Evolutionary conservation across 192 early-diverging fungal species (phyloP).

Genomic region (Pilobolus umbonatus): DNA sequence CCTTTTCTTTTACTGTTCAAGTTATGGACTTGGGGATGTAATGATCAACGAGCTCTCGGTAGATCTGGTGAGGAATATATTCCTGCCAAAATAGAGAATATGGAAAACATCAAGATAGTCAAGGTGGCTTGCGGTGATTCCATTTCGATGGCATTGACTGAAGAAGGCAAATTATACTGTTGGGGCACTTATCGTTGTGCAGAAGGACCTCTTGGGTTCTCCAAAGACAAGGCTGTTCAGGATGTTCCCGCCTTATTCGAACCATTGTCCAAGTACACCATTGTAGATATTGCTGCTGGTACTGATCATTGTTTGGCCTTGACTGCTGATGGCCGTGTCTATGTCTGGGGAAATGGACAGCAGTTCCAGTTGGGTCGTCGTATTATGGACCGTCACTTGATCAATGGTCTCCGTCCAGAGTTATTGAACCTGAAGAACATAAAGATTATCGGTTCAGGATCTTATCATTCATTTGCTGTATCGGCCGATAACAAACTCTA

Average conservation of each 20-base stretch:
- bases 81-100: conserved; percentile 62
- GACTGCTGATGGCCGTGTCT: conserved; percentile 67
- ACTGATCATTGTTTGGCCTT: conserved; percentile 83
- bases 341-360: conserved; percentile 87
- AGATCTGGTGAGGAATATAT: conserved; percentile 61
- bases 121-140: conserved; percentile 84
- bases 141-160: conserved; percentile 71
- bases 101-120: conserved; percentile 69
- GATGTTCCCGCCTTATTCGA: conserved; percentile 52
- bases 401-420: conserved; percentile 56
- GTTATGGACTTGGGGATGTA: conserved; percentile 95
- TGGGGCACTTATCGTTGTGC: conserved; percentile 84
- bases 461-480: conserved; percentile 82
- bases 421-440: conserved; percentile 54
- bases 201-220: conserved; percentile 84
- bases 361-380: conserved; percentile 85
- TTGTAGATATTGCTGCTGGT: conserved; percentile 78
- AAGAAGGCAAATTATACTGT: conserved; percentile 73
- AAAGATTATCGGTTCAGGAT: conserved; percentile 64
- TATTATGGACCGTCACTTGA: conserved; percentile 67
- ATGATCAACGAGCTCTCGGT: conserved; percentile 88
- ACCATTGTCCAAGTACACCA: conserved; percentile 46
- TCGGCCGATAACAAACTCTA: conserved; percentile 61
- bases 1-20: conserved; percentile 19
- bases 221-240: conserved; percentile 60